Evolutionary conservation across 1,284 basidiomycete genomes (phyloP), one percentile per base, ranked within the genome.

Genomic region (Rhodotorula sp.): DNA sequence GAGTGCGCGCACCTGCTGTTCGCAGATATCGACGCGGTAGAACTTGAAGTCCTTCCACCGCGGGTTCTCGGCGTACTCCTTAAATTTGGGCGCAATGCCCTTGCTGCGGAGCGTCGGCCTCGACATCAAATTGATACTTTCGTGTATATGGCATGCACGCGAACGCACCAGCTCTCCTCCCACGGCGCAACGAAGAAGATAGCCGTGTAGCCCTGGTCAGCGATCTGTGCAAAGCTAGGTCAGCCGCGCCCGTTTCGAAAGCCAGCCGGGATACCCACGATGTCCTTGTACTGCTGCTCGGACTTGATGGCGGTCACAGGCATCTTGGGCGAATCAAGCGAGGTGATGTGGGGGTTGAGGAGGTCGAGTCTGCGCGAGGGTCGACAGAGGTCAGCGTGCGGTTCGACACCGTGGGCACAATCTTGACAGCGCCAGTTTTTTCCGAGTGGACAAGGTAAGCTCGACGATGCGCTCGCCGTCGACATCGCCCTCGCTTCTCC

Each of bases 171-270:
- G 5, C 64, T 59, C 37, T 71, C 69, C 31, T 73, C 72, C 72
- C 72, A 73, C 15, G 72, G 72, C 20, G 72, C 72, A n/a, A 63
- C 47, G 40, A 65, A 68, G 37, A 64, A 50, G 57, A 69, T 53
- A 15, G 58, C 65, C 20, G 54, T 22, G 37, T 64, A n/a, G 28
- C 28, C 30, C 20, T 48, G 53, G 24, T 46, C 31, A 18, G 60
- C 51, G 55, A 66, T 59, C 64, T 71, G 57, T 26, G 31, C 10
- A 13, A 4, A 0, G n/a, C 2, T 6, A 40, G 4, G 11, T 37
- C 31, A 60, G 48, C 37, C 18, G 9, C 37, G 34, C n/a, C 9
- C 28, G 34, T 44, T 20, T n/a, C 31, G n/a, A 8, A 5, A 22
- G 13, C 18, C 34, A 20, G 28, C 22, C 20, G 15, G 22, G 20